These are phyloP conservation scores for Wallacemonas sp. DNA, from an alignment of 208 protist species.

Conservation along the genomic window DNA sequence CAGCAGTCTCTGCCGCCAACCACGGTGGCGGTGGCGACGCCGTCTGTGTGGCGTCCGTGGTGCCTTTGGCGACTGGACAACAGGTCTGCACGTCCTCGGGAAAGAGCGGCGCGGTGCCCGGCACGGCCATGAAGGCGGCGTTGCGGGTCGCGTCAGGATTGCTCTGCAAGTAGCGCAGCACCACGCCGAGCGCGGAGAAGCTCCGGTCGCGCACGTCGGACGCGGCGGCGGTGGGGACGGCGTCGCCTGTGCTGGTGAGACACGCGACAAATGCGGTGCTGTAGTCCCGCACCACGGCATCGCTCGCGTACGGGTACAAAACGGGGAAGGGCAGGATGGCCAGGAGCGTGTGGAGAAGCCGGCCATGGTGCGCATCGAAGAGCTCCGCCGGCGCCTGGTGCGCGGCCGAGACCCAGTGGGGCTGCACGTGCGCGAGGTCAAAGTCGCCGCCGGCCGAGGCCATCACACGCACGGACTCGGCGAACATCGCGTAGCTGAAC, in stretches of 20 bases:
- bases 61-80: constrained; percentile 8
- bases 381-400: constrained; percentile 19
- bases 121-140: constrained; percentile 59
- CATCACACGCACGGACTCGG: constrained; percentile 68
- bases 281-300: constrained; percentile 54
- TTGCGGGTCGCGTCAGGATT: constrained; percentile 78
- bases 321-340: constrained; percentile 58
- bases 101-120: constrained; percentile 50
- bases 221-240: background rate
- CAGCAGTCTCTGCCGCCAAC: constrained; percentile 30
- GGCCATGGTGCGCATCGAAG: constrained; percentile 62
- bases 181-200: constrained; percentile 51
- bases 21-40: background rate
- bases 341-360: constrained; percentile 70
- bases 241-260: constrained; percentile 30
- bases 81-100: constrained; percentile 39
- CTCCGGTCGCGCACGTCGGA: constrained; percentile 28
- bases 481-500: constrained; percentile 62
- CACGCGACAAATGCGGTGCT: constrained; percentile 48
- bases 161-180: constrained; percentile 77
- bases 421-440: constrained; percentile 37
- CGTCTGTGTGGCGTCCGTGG: background rate
- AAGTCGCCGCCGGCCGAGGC: constrained; percentile 59
- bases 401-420: constrained; percentile 47
- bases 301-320: constrained; percentile 81